These are phyloP conservation scores for Diaporthe sp. DNA, from an alignment of 2,329 filamentous ascomycete species.

Conservation along the genomic window DNA sequence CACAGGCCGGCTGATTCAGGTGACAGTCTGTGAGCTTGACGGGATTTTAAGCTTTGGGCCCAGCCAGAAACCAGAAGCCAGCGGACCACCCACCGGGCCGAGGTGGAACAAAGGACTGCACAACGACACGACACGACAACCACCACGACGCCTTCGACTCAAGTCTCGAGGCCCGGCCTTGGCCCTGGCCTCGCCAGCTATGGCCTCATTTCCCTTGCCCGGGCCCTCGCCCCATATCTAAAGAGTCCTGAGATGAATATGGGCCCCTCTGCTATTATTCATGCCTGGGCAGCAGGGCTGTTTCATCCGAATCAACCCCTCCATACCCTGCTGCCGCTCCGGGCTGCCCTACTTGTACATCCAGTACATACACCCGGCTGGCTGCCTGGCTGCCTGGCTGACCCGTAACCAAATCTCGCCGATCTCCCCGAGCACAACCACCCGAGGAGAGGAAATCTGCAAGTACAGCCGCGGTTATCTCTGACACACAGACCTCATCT, in stretches of 20 bases:
- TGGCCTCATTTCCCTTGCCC: slow-evolving; percentile 22
- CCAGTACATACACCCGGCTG: background rate
- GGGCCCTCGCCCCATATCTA: slow-evolving; percentile 7
- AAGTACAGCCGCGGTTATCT: background rate
- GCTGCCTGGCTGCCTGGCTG: no score
- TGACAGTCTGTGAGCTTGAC: slow-evolving; percentile 28
- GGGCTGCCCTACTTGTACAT: background rate
- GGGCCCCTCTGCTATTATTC: slow-evolving; percentile 26
- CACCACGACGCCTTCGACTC: slow-evolving; percentile 5
- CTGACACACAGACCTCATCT: no score
- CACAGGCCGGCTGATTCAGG: slow-evolving; percentile 28
- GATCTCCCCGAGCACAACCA: background rate
- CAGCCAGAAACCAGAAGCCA: background rate
- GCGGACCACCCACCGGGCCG: slow-evolving; percentile 14
- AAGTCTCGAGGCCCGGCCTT: background rate
- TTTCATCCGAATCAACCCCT: slow-evolving; percentile 29
- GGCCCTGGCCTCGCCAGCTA: background rate
- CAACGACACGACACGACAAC: slow-evolving; percentile 21
- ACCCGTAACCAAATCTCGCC: slow-evolving; percentile 25
- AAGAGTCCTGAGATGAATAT: slow-evolving; percentile 15
- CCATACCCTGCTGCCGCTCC: slow-evolving; percentile 20
- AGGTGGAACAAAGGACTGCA: background rate
- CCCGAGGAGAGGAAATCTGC: background rate
- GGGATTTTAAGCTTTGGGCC: slow-evolving; percentile 28
- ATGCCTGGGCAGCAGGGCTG: slow-evolving; percentile 23